Base-by-base conservation (phyloP, 495 filamentous ascomycete species). In the Xeromyces bisporus region DNA sequence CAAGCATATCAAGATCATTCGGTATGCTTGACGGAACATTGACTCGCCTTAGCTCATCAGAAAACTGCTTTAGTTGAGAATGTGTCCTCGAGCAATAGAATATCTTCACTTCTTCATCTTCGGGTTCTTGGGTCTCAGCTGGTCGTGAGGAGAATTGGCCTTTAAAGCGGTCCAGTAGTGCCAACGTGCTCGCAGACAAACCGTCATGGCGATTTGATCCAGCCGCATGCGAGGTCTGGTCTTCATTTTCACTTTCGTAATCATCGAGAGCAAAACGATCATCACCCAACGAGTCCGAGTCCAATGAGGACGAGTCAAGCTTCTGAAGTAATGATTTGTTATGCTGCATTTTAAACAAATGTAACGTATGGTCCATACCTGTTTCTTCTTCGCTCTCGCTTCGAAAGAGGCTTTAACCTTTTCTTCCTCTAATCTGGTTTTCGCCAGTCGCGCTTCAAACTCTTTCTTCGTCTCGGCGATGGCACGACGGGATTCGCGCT, bases 31-130 rank as follows among this genome's bases (percentile, higher is more conserved):
- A 63, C 13, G 87, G 81, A 30, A 94, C 68, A 3, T 65, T 58
- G 10, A 92, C 80, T n/a, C 82, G 73, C 2, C 79, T 72, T 18
- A 97, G 56, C 44, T 97, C 91, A 31, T 75, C 71, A n/a, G 85
- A 75, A 46, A 97, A 94, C 51, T 97, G 89, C 3, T 77, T 78
- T 12, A 96, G 55, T 44, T 97, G 89, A 0, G 89, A 96, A 44
- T 97, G 89, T 1, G 89, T 97, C 42, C 89, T 66, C 9, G 89
- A 96, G 35, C 86, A 93, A 50, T 80, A 96, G 50, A 80, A 93
- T 15, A 97, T 80, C 64, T 83, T 86, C 12, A 75, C 60, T 28
- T 73, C 64, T 15, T 66, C 65, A 7, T 60, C 45, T 32, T 74
- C 70, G 7, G 56, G 48, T 9, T 65, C 62, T 26, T 63, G 57